These are phyloP conservation scores for Verruconis gallopava DNA, from an alignment of 2,329 filamentous ascomycete species.

Conservation along the genomic window DNA sequence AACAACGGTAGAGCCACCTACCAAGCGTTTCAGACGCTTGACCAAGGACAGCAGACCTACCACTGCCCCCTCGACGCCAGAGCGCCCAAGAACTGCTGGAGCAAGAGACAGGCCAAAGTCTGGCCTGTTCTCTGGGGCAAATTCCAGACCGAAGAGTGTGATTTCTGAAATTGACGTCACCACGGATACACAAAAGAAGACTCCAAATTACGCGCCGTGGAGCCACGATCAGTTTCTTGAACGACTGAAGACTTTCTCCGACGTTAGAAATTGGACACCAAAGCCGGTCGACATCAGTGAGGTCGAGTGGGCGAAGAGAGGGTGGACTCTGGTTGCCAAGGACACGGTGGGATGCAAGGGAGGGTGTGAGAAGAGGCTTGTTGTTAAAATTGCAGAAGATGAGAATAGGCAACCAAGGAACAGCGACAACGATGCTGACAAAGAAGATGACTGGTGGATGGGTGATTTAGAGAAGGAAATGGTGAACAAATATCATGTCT, in stretches of 20 bases:
- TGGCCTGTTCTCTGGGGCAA: neutral
- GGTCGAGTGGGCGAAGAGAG: constrained; percentile 86
- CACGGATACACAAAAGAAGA: neutral
- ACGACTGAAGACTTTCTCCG: constrained; percentile 75
- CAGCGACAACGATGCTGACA: constrained; percentile 40
- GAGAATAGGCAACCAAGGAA: constrained; percentile 25
- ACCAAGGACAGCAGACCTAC: constrained; percentile 13
- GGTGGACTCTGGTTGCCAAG: constrained; percentile 49
- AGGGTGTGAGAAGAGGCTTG: constrained; percentile 70
- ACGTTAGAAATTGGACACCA: constrained; percentile 84
- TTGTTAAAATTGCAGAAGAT: constrained; percentile 61
- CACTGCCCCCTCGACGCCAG: constrained; percentile 15
- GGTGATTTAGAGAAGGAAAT: constrained; percentile 46
- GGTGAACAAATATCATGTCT: constrained; percentile 59
- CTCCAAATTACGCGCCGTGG: constrained; percentile 72
- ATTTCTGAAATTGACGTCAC: neutral
- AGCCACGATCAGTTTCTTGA: constrained; percentile 72
- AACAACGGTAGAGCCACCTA: constrained; percentile 23
- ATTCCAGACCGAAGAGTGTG: neutral
- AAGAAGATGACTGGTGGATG: constrained; percentile 21
- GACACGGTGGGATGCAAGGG: constrained; percentile 73
- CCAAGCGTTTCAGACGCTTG: constrained; percentile 23
- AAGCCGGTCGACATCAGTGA: constrained; percentile 80
- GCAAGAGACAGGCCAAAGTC: neutral
- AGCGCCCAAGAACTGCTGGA: neutral